Evolutionary conservation across 805 yeast species (phyloP).

Genomic region (Candida multigemmis): DNA sequence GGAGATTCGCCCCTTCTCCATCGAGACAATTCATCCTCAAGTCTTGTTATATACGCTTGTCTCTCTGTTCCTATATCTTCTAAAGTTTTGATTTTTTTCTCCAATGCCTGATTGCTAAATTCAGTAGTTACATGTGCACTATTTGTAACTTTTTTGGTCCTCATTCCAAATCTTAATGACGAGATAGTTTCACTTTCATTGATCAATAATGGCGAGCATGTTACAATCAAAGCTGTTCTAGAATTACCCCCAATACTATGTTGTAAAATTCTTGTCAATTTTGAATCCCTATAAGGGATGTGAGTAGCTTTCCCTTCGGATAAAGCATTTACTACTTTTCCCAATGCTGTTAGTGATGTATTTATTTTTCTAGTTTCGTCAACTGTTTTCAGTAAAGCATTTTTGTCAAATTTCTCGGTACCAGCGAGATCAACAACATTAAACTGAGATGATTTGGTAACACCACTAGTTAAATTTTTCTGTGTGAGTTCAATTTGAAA

Average conservation of each 20-base stretch:
- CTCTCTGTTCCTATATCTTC: constrained; percentile 21
- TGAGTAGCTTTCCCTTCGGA: constrained; percentile 64
- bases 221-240: constrained; percentile 79
- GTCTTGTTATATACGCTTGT: constrained; percentile 21
- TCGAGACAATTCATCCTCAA: constrained; percentile 30
- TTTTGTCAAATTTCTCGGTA: constrained; percentile 68
- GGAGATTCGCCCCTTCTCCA: constrained; percentile 24
- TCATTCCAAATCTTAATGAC: constrained; percentile 79
- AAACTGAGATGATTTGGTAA: constrained; percentile 52
- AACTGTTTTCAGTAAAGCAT: constrained; percentile 60
- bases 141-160: constrained; percentile 76
- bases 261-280: constrained; percentile 63
- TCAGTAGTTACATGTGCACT: constrained; percentile 57
- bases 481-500: constrained; percentile 64
- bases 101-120: constrained; percentile 40
- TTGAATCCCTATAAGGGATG: constrained; percentile 81
- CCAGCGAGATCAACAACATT: constrained; percentile 84
- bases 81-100: constrained; percentile 26
- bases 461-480: constrained; percentile 43
- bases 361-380: constrained; percentile 85
- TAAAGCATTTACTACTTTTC: constrained; percentile 72
- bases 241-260: constrained; percentile 86
- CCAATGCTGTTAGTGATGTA: constrained; percentile 66
- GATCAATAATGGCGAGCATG: constrained; percentile 72
- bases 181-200: constrained; percentile 78